These are phyloP conservation scores for Ogataea kodamae DNA, from an alignment of 805 yeast species.

Conservation along the genomic window DNA sequence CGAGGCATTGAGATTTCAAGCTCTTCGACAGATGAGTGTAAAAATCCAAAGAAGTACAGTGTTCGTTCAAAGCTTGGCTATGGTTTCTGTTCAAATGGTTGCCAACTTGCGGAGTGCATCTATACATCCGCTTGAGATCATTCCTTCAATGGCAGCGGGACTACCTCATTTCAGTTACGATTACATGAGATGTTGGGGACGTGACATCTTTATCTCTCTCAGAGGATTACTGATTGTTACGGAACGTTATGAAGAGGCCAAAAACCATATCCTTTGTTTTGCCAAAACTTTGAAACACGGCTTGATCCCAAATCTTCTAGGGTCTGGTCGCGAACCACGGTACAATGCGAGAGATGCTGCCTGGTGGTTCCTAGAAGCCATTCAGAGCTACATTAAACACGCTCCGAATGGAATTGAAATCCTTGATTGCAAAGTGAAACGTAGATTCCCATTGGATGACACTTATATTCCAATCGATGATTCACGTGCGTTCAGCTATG, in stretches of 20 bases:
- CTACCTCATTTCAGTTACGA: slow-evolving; percentile 88
- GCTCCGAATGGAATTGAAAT: slow-evolving; percentile 70
- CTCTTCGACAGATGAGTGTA: slow-evolving; percentile 52
- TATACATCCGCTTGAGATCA: slow-evolving; percentile 55
- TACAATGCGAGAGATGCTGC: slow-evolving; percentile 96
- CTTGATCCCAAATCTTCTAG: slow-evolving; percentile 85
- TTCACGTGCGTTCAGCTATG: slow-evolving; percentile 70
- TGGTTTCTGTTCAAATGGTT: slow-evolving; percentile 84
- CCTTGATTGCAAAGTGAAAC: slow-evolving; percentile 64
- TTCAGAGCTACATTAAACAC: slow-evolving; percentile 71
- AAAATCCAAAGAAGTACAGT: slow-evolving; percentile 58
- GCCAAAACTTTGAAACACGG: slow-evolving; percentile 94
- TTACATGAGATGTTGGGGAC: slow-evolving; percentile 98
- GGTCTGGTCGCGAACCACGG: slow-evolving; percentile 90
- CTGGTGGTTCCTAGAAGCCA: slow-evolving; percentile 88
- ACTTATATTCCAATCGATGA: slow-evolving; percentile 66
- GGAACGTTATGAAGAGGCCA: slow-evolving; percentile 77
- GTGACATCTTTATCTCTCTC: slow-evolving; percentile 87
- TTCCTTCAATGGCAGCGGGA: slow-evolving; percentile 91
- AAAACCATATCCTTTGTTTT: slow-evolving; percentile 75
- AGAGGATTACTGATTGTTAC: slow-evolving; percentile 79
- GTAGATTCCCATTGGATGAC: slow-evolving; percentile 85
- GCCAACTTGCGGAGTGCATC: slow-evolving; percentile 74
- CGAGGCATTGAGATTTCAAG: slow-evolving; percentile 72
- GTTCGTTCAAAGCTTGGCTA: slow-evolving; percentile 75